Evolutionary conservation across 129 eudicot genomes (phyloP), one percentile per base, ranked within the genome.

Genomic region (Artemisia argyi): DNA sequence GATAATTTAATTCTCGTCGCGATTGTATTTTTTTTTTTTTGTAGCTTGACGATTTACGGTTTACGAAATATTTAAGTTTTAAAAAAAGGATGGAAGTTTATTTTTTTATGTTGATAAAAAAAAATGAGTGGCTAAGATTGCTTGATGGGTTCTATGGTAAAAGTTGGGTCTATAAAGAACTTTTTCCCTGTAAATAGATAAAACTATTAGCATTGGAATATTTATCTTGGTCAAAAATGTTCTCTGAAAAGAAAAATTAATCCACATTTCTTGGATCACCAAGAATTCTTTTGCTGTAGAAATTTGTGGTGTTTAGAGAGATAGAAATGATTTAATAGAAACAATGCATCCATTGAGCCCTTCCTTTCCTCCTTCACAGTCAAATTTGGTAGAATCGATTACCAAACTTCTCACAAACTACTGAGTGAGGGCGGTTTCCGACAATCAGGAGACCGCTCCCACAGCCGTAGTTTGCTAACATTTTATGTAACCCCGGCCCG

Each of bases 361-460:
- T 73, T 30, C 51, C 50, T 69, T 75, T 67, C 82, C 72, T 69
- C 81, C 69, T 68, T 68, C 69, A 68, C 80, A 76, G 48, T 62
- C 75, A 69, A 69, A 73, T 51, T 51, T 50, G 56, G 61, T 35
- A 72, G 19, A 65, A 66, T 42, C 64, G 59, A 47, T 42, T 47
- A 15, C 71, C 62, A 61, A 24, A 72, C 8, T 56, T 70, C 68
- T 70, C 56, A 64, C 73, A 68, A 7, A 42, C 83, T 58, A 56
- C 47, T 74, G 73, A 69, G 78, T 67, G 76, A 77, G 85, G 74
- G 89, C 89, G 89, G 89, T 81, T 76, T 84, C 81, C 83, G 81
- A 58, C 81, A 28, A 30, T 54, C 3, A 18, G 84, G 84, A 77
- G 59, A 73, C 85, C 89, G 85, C 89, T 80, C 83, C 78, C 78